Percentiles rank a stretch among this genome's conserved stretches.
These are phyloP conservation scores for Triticum monococcum DNA, from an alignment of 176 grass and related monocot species.

Conservation along the genomic window DNA sequence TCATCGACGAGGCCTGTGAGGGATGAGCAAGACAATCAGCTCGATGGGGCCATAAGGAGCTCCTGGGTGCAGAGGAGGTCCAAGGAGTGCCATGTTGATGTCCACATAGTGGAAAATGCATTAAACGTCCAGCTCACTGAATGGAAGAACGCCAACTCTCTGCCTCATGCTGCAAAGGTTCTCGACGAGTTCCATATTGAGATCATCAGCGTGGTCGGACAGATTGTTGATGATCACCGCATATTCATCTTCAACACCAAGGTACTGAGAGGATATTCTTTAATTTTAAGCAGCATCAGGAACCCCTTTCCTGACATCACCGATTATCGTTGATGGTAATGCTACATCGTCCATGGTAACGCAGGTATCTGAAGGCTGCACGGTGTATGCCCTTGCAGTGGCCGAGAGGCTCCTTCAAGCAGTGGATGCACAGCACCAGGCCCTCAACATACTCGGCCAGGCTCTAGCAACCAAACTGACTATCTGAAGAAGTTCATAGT, in stretches of 20 bases:
- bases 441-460: conserved; percentile 22
- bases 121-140: conserved; percentile 73
- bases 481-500: not conserved
- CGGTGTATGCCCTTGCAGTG: conserved; percentile 50
- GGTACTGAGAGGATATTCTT: conserved; percentile 21
- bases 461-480: not conserved
- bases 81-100: conserved; percentile 66
- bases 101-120: conserved; percentile 70
- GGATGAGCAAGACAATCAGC: conserved; percentile 38
- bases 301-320: not conserved
- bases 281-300: not conserved
- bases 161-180: conserved; percentile 56
- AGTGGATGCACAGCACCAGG: conserved; percentile 41
- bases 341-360: conserved; percentile 3
- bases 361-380: conserved; percentile 61
- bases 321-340: not conserved
- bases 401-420: conserved; percentile 70
- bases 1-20: conserved; percentile 38
- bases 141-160: conserved; percentile 64
- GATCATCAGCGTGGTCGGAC: conserved; percentile 48
- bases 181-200: conserved; percentile 72
- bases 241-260: conserved; percentile 87
- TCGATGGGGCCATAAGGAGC: conserved; percentile 49
- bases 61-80: conserved; percentile 72
- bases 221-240: conserved; percentile 63